These are phyloP conservation scores for Apiospora aurea DNA, from an alignment of 2,329 filamentous ascomycete genomes.

Conservation along the genomic window DNA sequence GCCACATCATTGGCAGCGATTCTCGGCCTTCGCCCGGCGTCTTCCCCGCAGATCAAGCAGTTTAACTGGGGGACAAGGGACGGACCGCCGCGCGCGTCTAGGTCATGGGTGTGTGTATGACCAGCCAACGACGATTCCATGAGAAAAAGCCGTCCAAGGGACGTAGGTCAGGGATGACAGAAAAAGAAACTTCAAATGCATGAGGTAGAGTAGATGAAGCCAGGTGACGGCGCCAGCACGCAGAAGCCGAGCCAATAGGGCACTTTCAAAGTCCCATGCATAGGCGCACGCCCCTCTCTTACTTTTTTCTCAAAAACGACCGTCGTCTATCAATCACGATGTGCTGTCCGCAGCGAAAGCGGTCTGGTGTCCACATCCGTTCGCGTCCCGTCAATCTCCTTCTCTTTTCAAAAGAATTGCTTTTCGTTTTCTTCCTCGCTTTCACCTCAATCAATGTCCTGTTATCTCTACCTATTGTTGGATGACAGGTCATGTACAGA, in stretches of 20 bases:
- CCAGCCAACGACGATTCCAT: background rate
- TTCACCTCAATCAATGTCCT: background rate
- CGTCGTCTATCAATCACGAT: background rate
- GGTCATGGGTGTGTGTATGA: background rate
- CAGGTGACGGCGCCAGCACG: background rate
- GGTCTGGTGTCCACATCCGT: background rate
- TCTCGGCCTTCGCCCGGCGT: background rate
- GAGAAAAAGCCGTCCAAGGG: background rate
- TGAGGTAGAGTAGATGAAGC: background rate
- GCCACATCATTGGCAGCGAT: background rate
- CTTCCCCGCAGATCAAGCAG: background rate
- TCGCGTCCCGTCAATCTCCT: background rate
- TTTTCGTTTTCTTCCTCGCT: background rate
- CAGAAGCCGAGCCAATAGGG: background rate
- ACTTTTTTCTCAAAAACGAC: background rate
- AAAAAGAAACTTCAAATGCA: background rate
- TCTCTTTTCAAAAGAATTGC: background rate
- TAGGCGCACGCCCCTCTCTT: background rate
- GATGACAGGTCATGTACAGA: background rate
- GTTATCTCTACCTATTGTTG: background rate
- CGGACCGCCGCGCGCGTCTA: background rate
- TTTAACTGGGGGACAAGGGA: background rate
- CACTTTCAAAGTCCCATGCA: background rate
- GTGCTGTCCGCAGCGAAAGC: background rate
- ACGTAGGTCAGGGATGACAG: background rate